A percentile compares a stretch with the other conserved stretches of the same genome.
These are phyloP conservation scores for Clitopilus passeckerianus DNA, from an alignment of 768 basidiomycete species.

Conservation along the genomic window DNA sequence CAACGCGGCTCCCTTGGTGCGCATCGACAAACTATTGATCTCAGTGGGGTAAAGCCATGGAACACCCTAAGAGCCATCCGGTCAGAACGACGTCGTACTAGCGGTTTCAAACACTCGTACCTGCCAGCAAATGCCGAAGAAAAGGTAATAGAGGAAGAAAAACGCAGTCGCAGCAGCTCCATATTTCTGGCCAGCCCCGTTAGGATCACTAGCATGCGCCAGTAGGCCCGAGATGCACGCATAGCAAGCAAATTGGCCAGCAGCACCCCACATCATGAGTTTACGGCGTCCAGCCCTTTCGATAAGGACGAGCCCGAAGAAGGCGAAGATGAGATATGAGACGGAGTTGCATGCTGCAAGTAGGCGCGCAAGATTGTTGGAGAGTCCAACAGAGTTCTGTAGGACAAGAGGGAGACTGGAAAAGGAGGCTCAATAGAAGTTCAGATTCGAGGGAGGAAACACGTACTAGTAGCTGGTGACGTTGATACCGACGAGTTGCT, in stretches of 20 bases:
- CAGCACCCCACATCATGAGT: slow-evolving; percentile 51
- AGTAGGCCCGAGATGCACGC: slow-evolving; percentile 38
- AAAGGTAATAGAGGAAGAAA: slow-evolving; percentile 47
- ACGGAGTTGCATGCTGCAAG: slow-evolving; percentile 49
- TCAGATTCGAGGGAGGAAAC: background rate
- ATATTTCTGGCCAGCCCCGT: slow-evolving; percentile 23
- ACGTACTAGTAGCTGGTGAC: slow-evolving; percentile 48
- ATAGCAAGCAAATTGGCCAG: slow-evolving; percentile 44
- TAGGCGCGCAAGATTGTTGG: slow-evolving; percentile 42
- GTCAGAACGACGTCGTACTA: background rate
- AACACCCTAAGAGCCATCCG: slow-evolving; percentile 27
- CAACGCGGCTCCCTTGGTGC: slow-evolving; percentile 43
- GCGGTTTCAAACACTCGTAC: slow-evolving; percentile 18
- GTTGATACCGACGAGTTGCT: slow-evolving; percentile 46
- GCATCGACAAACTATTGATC: slow-evolving; percentile 46
- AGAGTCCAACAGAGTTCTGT: slow-evolving; percentile 45
- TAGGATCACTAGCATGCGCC: slow-evolving; percentile 25
- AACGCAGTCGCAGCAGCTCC: slow-evolving; percentile 42
- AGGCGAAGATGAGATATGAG: slow-evolving; percentile 44
- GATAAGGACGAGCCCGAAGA: slow-evolving; percentile 38
- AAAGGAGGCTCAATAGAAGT: background rate
- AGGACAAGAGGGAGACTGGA: slow-evolving; percentile 41
- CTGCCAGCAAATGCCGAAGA: slow-evolving; percentile 52
- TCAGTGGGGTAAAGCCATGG: slow-evolving; percentile 49
- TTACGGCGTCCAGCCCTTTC: slow-evolving; percentile 44